Evolutionary conservation across 306 rosid species (phyloP), one percentile per base, ranked within the genome.

Genomic region (Adenanthera pavonina): DNA sequence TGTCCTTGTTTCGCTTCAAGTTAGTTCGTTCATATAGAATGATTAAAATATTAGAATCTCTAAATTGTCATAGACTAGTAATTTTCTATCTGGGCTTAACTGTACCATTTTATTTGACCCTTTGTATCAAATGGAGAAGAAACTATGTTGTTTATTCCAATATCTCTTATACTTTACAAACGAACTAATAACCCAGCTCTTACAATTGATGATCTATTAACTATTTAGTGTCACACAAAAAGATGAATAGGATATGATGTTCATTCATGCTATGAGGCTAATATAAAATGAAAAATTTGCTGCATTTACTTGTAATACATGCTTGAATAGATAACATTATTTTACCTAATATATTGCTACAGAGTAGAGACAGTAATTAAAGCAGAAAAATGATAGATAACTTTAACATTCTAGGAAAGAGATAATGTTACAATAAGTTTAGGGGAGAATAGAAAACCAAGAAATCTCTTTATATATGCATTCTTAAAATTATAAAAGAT

Each of bases 1-100:
- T 38, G 41, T 5, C 46, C 46, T 85, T 47, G 51, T 91, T 53
- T 89, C 89, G 14, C 74, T 84, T 89, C 14, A 89, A 89, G 61
- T 89, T 74, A 74, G 30, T 25, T 25, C 30, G 85, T 76, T 89
- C 91, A 89, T 61, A 86, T 84, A 74, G 81, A 73, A 48, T 38
- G 80, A 60, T 17, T 41, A 8, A 47, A 47, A 47, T 14, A 49
- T 2, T 13, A 3, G 54, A 49, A 48, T 7, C 53, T 25, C 30
- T 25, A 25, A 10, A 25, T 25, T 25, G 30, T 25, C 30, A 25
- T 25, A 25, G 30, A 25, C 30, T 25, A 25, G 30, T 25, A 25
- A 25, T 25, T 25, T 25, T 25, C 30, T 25, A 25, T 25, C 30
- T 40, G 43, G 43, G 43, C 6, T 40, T 5, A 1, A 5, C 43